Evolutionary conservation across 768 basidiomycete species (phyloP), one percentile per base, ranked within the genome.

Genomic region (Suillus discolor): DNA sequence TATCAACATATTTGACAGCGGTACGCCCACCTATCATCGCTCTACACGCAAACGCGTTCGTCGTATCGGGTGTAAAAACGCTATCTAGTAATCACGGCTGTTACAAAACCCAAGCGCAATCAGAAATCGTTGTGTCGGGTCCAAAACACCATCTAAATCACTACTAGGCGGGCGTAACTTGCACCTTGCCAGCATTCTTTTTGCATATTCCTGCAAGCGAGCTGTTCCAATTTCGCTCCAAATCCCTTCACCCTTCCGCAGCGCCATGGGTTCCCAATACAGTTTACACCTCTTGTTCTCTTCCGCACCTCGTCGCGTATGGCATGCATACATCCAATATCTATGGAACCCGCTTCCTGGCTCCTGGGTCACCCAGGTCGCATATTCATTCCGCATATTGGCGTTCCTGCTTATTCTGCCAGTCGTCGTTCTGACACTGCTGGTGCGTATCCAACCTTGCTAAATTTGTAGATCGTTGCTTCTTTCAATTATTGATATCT

Each of bases 331-430:
- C 70, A 68, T 88, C 63, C 77, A 85, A 44, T 81, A 89, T 70
- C 80, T 93, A 28, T 89, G 87, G 85, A 77, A 84, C 70, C 92
- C 91, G 70, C 73, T 84, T 55, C 80, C 85, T 3, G 79, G 81
- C 47, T 93, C 92, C 4, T 89, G 86, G 87, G 88, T 93, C 57
- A 84, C 82, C 47, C 84, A 82, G 66, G 80, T 84, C 42, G 90
- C 92, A 20, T 88, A 84, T 47, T 79, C 80, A 7, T 89, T 84
- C 70, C 89, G 91, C 63, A 74, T 92, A 57, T 81, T 93, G 66
- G 89, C 92, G 28, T 75, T 82, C 65, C 25, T 90, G 42, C 70
- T 79, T 64, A 71, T 83, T 65, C 62, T 80, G 20, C 84, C 84
- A 4, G 78, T 91, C 61, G 71, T 89, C 63, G 77, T 89, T 61